Base-by-base conservation (phyloP, 2,329 filamentous ascomycete species). In the Aspergillus felis region DNA sequence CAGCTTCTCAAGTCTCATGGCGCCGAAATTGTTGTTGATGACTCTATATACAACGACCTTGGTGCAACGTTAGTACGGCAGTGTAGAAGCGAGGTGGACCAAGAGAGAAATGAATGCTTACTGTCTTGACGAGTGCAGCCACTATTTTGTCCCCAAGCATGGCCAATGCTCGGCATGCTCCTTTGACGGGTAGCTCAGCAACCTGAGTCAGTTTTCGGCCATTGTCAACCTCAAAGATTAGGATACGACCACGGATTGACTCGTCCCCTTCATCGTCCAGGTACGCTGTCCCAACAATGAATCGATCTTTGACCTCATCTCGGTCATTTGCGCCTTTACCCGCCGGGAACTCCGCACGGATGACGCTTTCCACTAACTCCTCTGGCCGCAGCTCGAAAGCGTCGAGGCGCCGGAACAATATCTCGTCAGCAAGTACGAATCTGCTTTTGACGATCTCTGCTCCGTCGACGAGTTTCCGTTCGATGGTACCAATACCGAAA, bases 391-490 rank as follows among this genome's bases (percentile, higher is more conserved):
- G 76, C 6, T 82, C 71, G 61, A 90, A 88, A 0, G 87, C 84
- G 64, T 89, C 91, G 0, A 97, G 80, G 53, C 88, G 84, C 59
- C 89, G 86, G 73, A 97, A 96, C 20, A 91, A 79, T 35, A 97
- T 86, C 68, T 97, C 94, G 66, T 99, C 93, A 1, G 95, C 92
- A 1, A 99, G 83, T 66, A 88, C 88, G 68, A 99, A 90, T n/a
- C 87, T 87, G 66, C 90, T 93, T 9, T 84, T 83, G 12, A 96
- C 82, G 3, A 87, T 75, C 72, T 99, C 94, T 62, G 86, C 86
- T 14, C 89, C 89, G 8, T 84, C 77, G 10, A 82, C 76, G 0
- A 97, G 75, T 53, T 88, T 85, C 17, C 92, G 85, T 61, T 87
- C 87, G 58, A 97, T 90, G 28, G 90, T 94, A 1, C 92, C 93